Base-by-base conservation (phyloP, 768 basidiomycete genomes). In the Dentipellis sp. region DNA sequence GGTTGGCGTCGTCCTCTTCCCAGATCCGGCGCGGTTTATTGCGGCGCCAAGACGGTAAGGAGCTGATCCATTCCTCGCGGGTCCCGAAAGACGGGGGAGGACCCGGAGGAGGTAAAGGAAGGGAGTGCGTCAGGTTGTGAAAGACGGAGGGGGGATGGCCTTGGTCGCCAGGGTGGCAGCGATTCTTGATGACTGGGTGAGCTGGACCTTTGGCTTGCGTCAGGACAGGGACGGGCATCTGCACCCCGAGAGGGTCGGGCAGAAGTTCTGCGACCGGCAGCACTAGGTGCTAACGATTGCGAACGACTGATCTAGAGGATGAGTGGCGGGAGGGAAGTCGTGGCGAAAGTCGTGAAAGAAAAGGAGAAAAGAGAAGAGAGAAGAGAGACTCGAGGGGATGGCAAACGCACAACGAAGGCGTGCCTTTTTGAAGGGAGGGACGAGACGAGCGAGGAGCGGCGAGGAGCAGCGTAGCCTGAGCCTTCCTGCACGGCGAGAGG, bases 401-500 rank as follows among this genome's bases (percentile, higher is more conserved):
- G 87, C 87, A 75, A 77, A 91, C 88, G 88, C 88, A 78, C 88
- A 90, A 77, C 85, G 78, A 91, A 91, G 88, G 88, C 88, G 88
- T 78, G 87, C 87, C 87, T 90, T 90, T 91, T 90, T 67, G 53
- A 57, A 58, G 56, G 61, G 52, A 59, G 59, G 66, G 62, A 56
- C 53, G 54, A 65, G 47, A 58, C 58, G 66, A 61, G 57, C 52
- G 55, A 65, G 61, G 63, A 55, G 59, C 58, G 52, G 52, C 50
- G 56, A 57, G 53, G 57, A 55, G 56, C 63, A 29, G 29, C 29
- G 29, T 29, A 29, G 29, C 29, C 29, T 29, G 29, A 29, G 29
- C 29, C 29, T 29, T 29, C 29, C 29, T 29, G 29, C 29, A 29
- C 29, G 29, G 29, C 29, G 29, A 29, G 29, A 29, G 29, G 29